phyloP scores from a whole-genome alignment of 73 alveolate genomes.

The Tetrahymena elliotti region DNA sequence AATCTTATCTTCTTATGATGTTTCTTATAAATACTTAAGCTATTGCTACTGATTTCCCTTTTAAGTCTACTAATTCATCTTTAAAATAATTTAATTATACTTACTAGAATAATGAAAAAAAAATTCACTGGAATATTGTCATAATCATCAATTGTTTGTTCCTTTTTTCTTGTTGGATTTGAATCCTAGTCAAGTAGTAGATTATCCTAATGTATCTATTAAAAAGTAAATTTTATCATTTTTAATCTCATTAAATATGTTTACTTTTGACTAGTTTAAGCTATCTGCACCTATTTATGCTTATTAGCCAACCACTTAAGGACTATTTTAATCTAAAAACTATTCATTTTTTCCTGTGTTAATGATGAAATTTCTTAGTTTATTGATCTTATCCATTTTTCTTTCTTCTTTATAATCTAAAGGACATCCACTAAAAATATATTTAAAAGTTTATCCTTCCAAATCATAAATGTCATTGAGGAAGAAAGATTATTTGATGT shows the following conservation, averaged over 20 bases:
- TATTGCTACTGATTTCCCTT: neutral
- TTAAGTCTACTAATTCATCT: neutral
- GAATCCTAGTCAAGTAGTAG: neutral
- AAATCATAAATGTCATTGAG: constrained; percentile 33
- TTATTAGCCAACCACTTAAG: neutral
- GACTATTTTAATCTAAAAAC: neutral
- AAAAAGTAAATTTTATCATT: too few species aligned
- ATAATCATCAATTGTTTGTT: neutral
- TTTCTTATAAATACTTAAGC: neutral
- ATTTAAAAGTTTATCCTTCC: neutral
- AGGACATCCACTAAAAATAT: neutral
- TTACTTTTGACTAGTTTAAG: neutral
- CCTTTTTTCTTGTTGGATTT: neutral
- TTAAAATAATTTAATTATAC: too few species aligned
- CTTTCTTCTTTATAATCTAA: neutral
- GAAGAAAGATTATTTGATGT: neutral
- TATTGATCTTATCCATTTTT: neutral
- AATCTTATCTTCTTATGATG: neutral
- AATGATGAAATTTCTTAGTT: neutral
- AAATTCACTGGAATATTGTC: neutral
- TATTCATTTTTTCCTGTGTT: neutral
- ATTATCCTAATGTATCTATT: neutral
- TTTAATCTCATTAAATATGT: neutral
- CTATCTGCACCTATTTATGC: neutral
- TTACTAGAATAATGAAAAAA: too few species aligned